Evolutionary conservation across 768 basidiomycete genomes (phyloP), one percentile per base, ranked within the genome.

Genomic region (Termitomyces sp.): DNA sequence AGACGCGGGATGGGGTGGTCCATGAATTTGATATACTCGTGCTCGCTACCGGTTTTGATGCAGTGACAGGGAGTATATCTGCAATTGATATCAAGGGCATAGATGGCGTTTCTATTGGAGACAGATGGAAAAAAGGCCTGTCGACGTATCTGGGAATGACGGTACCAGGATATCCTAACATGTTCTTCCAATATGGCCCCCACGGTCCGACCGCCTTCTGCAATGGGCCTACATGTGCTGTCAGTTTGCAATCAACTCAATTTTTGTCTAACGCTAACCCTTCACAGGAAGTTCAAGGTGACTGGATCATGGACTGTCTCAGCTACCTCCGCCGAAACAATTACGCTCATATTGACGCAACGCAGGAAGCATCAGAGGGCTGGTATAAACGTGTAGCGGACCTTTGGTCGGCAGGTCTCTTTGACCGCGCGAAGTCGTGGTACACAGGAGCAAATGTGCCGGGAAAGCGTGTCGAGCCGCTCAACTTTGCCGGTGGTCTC

Each of bases 131-230:
- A 16, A 60, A 61, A 23, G 64, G 65, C 12, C 52, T 68, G 2
- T 57, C 62, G 10, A 70, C 67, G 4, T 62, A 35, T 50, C n/a
- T 50, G 13, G 50, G 50, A 50, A 50, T 50, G 50, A 68, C 62
- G n/a, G 55, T 48, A 3, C 51, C 64, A 4, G 57, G 60, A 28
- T 70, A 59, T 53, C 69, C 68, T 5, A 70, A 70, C 49, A 66
- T 70, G 67, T 70, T 69, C 61, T 69, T 68, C 57, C 57, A 60
- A 12, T 69, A 69, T 49, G 69, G 68, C 3, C 67, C 66, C 18
- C 69, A 70, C 7, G 67, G 57, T 20, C 68, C 69, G 4, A 69
- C 68, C 4, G 68, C 67, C 1, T 67, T 68, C 28, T 64, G 62
- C 47, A 70, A 68, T 41, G 68, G 68, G 5, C 69, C 69, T 1